Percentiles rank a stretch among this genome's conserved stretches.
These are phyloP conservation scores for Rhodotorula glutinis DNA, from an alignment of 1,284 basidiomycete genomes.

Conservation along the genomic window DNA sequence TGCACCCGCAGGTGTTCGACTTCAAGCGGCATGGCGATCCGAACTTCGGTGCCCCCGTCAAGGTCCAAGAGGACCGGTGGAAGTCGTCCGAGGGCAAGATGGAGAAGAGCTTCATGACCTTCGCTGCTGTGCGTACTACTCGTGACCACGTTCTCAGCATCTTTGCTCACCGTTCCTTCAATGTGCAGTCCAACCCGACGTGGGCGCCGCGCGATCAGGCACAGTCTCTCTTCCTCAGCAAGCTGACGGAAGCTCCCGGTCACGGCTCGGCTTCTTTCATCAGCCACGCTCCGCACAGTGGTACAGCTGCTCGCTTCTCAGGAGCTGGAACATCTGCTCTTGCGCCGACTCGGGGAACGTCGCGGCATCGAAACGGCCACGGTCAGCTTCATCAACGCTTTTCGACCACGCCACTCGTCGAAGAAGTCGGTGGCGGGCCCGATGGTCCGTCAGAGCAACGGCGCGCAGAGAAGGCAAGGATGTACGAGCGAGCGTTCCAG, in stretches of 20 bases:
- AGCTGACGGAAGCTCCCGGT: constrained; percentile 13
- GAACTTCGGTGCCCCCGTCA: constrained; percentile 62
- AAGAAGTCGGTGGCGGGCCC: neutral
- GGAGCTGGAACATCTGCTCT: neutral
- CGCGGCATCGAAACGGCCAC: neutral
- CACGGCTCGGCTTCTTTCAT: neutral
- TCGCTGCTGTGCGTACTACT: constrained; percentile 48
- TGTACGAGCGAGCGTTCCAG: constrained; percentile 68
- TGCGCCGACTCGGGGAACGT: neutral
- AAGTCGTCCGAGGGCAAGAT: constrained; percentile 89
- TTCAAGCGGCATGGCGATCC: constrained; percentile 70
- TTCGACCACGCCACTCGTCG: neutral
- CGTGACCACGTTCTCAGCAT: neutral
- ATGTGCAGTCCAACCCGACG: constrained; percentile 33
- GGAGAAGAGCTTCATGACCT: constrained; percentile 96
- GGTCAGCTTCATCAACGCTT: constrained; percentile 1
- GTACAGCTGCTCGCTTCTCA: neutral
- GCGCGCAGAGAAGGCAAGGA: constrained; percentile 58
- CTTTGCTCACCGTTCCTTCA: neutral
- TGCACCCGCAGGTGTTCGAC: constrained; percentile 63
- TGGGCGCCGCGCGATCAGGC: constrained; percentile 40
- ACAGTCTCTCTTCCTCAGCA: constrained; percentile 36
- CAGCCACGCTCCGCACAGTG: constrained; percentile 1
- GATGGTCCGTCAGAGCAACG: neutral
- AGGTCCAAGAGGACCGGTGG: constrained; percentile 57